A percentile compares a stretch with the other conserved stretches of the same genome.
Conservation (phyloP, 768 basidiomycete species). For the Phaeolepiota aurea region DNA sequence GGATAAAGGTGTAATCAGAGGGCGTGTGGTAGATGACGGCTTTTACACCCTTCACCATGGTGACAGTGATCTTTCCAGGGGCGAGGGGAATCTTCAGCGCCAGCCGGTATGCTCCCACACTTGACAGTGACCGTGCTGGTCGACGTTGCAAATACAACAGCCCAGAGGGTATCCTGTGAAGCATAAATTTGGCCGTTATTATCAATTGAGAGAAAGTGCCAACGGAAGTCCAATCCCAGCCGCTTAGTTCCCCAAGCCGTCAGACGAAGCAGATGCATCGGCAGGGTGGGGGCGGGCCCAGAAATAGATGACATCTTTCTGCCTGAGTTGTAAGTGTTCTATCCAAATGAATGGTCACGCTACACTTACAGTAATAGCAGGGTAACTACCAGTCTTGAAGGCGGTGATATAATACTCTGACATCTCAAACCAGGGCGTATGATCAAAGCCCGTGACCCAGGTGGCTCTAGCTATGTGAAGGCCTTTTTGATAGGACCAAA, state of each 20-base stretch:
- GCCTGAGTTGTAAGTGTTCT: neutral
- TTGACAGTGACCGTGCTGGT: conserved; percentile 45
- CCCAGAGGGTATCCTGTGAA: conserved; percentile 54
- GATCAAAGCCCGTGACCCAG: conserved; percentile 34
- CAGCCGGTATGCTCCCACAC: conserved; percentile 30
- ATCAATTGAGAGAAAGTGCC: no score
- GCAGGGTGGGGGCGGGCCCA: conserved; percentile 63
- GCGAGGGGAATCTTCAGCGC: conserved; percentile 53
- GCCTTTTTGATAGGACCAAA: conserved; percentile 51
- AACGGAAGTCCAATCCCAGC: conserved; percentile 45
- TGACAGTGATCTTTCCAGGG: conserved; percentile 48
- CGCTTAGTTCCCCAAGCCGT: conserved; percentile 37
- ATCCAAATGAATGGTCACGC: conserved; percentile 12
- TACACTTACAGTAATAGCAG: conserved; percentile 42
- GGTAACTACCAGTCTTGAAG: conserved; percentile 60
- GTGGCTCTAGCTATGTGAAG: conserved; percentile 34
- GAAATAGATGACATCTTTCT: conserved; percentile 41
- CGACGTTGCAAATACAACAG: conserved; percentile 48
- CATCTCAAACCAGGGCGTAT: conserved; percentile 52
- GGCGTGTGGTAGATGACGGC: conserved; percentile 43
- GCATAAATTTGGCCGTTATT: no score
- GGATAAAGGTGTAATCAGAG: conserved; percentile 30
- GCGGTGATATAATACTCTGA: conserved; percentile 58
- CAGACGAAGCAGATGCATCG: conserved; percentile 31
- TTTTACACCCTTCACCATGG: conserved; percentile 39